phyloP scores from a whole-genome alignment of 345 rosid genomes.

The Pseudoturritis turrita region DNA sequence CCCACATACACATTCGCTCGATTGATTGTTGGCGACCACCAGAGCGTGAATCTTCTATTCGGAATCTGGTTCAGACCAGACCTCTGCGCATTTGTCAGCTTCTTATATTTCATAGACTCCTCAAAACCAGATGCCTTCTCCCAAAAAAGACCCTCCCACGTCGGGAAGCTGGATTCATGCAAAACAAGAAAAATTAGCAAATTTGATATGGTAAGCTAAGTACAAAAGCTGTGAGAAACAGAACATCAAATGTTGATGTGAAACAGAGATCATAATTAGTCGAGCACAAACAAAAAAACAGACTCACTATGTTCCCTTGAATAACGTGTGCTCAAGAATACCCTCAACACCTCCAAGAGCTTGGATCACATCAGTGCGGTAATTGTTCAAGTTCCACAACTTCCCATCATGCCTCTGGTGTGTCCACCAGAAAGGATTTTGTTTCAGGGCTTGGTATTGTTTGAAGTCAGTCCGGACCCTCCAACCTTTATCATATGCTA shows the following conservation, averaged over 20 bases:
- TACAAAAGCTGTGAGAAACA: conserved; percentile 1
- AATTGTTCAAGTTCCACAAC: conserved; percentile 98
- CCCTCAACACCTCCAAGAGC: conserved; percentile 99
- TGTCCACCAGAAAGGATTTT: conserved; percentile 99
- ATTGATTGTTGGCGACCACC: conserved; percentile 99
- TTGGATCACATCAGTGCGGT: conserved; percentile 98
- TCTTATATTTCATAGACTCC: conserved; percentile 99
- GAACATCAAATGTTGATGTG: not conserved
- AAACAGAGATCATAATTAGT: not conserved
- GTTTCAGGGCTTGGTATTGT: conserved; percentile 97
- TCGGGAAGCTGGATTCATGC: conserved; percentile 67
- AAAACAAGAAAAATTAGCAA: conserved; percentile 1
- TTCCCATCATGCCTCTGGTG: conserved; percentile 99
- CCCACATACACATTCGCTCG: conserved; percentile 97
- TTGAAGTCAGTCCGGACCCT: conserved; percentile 99
- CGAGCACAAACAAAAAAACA: not conserved
- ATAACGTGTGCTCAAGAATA: conserved; percentile 93
- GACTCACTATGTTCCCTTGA: conserved; percentile 97
- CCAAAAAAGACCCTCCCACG: conserved; percentile 99
- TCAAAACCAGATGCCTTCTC: conserved; percentile 99
- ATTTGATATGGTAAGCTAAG: not conserved
- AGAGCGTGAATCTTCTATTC: conserved; percentile 94
- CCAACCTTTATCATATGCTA: conserved; percentile 99
- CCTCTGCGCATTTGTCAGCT: conserved; percentile 98
- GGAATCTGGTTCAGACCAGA: conserved; percentile 99